Evolutionary conservation across 116 monocot genomes (phyloP), one percentile per base, ranked within the genome.

Genomic region (Cymodocea nodosa): DNA sequence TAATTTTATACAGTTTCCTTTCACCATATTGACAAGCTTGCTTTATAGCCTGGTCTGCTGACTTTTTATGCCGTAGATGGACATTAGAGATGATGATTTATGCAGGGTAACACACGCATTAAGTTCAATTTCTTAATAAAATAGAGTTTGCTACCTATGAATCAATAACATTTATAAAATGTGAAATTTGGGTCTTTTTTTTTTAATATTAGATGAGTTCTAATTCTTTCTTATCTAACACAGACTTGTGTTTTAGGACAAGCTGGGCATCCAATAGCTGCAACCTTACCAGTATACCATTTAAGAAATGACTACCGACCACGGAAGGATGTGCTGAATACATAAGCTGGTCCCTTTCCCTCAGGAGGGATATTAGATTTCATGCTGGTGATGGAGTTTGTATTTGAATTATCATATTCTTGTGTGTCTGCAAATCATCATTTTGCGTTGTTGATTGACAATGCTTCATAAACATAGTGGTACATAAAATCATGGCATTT

Each of bases 231-330:
- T 11, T 24, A 5, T 35, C 35, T 60, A 15, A 35, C 15, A 36
- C 18, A 35, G 35, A 3, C 16, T 60, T 35, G 15, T 36, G 25
- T 35, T 5, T 34, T 60, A 60, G 60, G 60, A 36, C 34, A 35
- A 36, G 34, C 34, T 60, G 60, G 24, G 15, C 35, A 60, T 36
- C 60, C 60, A 35, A 60, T 60, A 15, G 34, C 60, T 35, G 35
- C 60, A 30, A 36, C 35, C 35, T 36, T 35, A 35, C 60, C 60
- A 35, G 25, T 35, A 30, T 60, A 35, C 35, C 24, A 23, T 60
- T 35, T 35, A 18, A 60, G 60, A 60, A 60, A 60, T 35, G 35
- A 60, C 35, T 60, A 60, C 35, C n/a, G n/a, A n/a, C n/a, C n/a
- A n/a, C n/a, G 25, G 60, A 35, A 60, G 60, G 60, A 60, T 60